A percentile compares a stretch with the other conserved stretches of the same genome.
Conservation (phyloP, 2,329 filamentous ascomycete species). For the Westerdykella aurantiaca region DNA sequence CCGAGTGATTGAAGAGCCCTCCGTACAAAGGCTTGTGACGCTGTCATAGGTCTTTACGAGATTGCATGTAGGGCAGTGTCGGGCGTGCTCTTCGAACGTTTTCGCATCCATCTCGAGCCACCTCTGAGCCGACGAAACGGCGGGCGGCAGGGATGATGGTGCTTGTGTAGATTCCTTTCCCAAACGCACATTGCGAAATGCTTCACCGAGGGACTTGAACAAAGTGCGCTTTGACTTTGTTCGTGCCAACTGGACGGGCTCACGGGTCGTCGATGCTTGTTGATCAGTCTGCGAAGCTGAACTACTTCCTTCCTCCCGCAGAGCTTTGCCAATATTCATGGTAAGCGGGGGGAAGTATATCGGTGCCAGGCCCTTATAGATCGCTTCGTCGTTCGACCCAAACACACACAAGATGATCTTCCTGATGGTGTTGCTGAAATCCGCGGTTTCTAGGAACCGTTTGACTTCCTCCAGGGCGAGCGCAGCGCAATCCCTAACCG, state of each 20-base stretch:
- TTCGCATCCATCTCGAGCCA: slow-evolving; percentile 14
- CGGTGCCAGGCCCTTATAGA: slow-evolving; percentile 29
- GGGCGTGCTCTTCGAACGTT: slow-evolving; percentile 24
- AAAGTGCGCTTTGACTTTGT: slow-evolving; percentile 9
- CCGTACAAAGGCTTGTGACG: slow-evolving; percentile 14
- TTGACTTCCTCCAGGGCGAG: slow-evolving; percentile 32
- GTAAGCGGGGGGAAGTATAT: slow-evolving; percentile 27
- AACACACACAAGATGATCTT: slow-evolving; percentile 29
- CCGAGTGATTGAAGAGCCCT: slow-evolving; percentile 19
- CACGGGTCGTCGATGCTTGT: not conserved
- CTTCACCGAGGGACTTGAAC: slow-evolving; percentile 17
- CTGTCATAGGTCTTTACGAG: slow-evolving; percentile 17
- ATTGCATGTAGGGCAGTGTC: slow-evolving; percentile 18
- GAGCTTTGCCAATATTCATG: slow-evolving; percentile 8
- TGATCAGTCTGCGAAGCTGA: not conserved
- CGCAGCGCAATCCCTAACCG: slow-evolving; percentile 21
- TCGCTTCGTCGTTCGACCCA: slow-evolving; percentile 23
- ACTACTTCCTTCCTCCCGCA: slow-evolving; percentile 1
- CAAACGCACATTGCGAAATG: slow-evolving; percentile 17
- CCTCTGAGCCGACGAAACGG: slow-evolving; percentile 4
- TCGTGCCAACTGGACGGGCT: not conserved
- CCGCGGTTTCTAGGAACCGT: slow-evolving; percentile 22
- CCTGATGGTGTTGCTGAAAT: slow-evolving; percentile 15
- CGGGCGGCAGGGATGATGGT: slow-evolving; percentile 5
- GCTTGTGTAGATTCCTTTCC: slow-evolving; percentile 12